These are phyloP conservation scores for Panicum hallii DNA, from an alignment of 202 grass and related monocot genomes.

Conservation along the genomic window DNA sequence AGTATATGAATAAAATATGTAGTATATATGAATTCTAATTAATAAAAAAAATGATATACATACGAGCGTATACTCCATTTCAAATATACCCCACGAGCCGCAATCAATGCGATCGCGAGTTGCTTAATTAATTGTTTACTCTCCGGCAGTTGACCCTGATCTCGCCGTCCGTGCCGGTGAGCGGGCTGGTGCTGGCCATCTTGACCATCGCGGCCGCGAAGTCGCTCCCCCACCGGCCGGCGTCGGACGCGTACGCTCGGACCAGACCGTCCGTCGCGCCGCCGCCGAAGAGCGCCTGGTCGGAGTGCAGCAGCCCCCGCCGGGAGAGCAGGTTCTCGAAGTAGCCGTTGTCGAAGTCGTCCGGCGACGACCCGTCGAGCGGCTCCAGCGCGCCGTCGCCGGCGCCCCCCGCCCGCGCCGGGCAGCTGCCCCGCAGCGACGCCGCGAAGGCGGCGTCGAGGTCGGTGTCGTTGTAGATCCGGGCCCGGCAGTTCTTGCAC, in stretches of 20 bases:
- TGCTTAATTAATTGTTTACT: not conserved
- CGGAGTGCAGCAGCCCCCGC: constrained; percentile 66
- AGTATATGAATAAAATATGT: too few species aligned
- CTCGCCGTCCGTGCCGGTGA: constrained; percentile 56
- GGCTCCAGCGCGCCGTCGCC: constrained; percentile 40
- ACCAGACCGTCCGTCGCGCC: constrained; percentile 53
- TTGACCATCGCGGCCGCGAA: constrained; percentile 66
- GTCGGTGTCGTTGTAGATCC: constrained; percentile 63
- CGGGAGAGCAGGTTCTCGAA: constrained; percentile 53
- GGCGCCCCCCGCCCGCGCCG: constrained; percentile 32
- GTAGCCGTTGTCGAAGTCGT: constrained; percentile 69
- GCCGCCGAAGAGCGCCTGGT: constrained; percentile 66
- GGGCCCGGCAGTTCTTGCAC: constrained; percentile 51
- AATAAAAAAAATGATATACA: not conserved
- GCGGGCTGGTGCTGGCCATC: constrained; percentile 50
- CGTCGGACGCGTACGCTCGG: constrained; percentile 39
- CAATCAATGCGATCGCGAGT: too few species aligned
- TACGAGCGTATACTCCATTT: not conserved
- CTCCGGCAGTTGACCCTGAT: constrained; percentile 62
- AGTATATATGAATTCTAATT: too few species aligned
- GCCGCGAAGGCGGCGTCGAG: constrained; percentile 48
- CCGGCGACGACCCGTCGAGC: constrained; percentile 48
- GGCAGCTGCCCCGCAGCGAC: constrained; percentile 40
- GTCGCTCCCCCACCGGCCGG: constrained; percentile 43
- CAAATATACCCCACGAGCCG: not conserved